Evolutionary conservation across 108 stramenopile genomes (phyloP).

Genomic region (Aurantiochytrium sp.): DNA sequence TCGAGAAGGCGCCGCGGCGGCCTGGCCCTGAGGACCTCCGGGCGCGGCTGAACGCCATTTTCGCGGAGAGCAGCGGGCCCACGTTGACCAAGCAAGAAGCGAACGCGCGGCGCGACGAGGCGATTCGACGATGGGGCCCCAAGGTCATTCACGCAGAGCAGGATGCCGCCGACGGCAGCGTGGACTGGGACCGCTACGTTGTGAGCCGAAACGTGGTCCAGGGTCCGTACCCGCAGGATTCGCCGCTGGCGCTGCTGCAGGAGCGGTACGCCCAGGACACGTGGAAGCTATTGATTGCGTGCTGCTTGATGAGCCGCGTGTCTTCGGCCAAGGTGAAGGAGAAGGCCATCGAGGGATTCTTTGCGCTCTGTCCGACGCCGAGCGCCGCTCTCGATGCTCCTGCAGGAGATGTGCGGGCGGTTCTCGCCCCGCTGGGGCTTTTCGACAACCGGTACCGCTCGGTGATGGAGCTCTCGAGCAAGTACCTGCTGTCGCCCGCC

Average conservation of each 20-base stretch:
- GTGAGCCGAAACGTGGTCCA: neutral
- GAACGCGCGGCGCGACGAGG: neutral
- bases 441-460: neutral
- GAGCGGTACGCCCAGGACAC: slow-evolving; percentile 18
- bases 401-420: neutral
- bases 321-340: slow-evolving; percentile 28
- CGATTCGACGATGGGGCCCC: neutral
- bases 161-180: neutral
- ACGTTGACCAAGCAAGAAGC: no score
- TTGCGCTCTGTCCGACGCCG: neutral
- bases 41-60: neutral
- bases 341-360: slow-evolving; percentile 23
- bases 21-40: neutral
- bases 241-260: slow-evolving; percentile 9
- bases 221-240: neutral
- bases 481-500: neutral
- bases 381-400: neutral
- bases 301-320: slow-evolving; percentile 26
- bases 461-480: neutral
- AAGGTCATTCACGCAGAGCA: neutral
- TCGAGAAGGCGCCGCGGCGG: neutral
- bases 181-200: neutral
- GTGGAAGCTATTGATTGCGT: slow-evolving; percentile 18
- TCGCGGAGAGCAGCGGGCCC: neutral
- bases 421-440: slow-evolving; percentile 13